A percentile compares a stretch with the other conserved stretches of the same genome.
Conservation (phyloP, 2,329 filamentous ascomycete species). For the Trichophyton benhamiae region DNA sequence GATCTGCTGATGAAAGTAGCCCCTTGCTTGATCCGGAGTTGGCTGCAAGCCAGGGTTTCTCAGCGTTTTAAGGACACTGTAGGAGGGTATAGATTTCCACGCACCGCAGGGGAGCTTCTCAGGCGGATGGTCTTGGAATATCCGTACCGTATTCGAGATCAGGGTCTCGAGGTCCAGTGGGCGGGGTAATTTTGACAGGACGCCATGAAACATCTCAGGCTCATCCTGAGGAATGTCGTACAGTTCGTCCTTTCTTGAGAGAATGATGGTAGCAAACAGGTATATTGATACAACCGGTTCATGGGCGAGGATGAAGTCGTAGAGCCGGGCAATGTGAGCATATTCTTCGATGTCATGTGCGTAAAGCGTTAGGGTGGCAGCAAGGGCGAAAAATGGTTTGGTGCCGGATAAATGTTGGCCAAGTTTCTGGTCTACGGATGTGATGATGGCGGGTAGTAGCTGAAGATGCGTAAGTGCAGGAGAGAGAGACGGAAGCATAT, state of each 20-base stretch:
- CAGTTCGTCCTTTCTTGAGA: constrained; percentile 70
- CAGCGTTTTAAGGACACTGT: constrained; percentile 78
- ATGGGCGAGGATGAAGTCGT: constrained; percentile 77
- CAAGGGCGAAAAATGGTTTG: constrained; percentile 82
- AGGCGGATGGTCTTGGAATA: constrained; percentile 60
- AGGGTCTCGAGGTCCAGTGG: constrained; percentile 69
- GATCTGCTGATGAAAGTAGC: constrained; percentile 58
- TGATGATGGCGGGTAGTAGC: constrained; percentile 71
- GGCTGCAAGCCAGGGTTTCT: constrained; percentile 44
- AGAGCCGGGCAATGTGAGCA: constrained; percentile 74
- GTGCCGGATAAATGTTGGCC: constrained; percentile 62
- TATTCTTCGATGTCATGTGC: constrained; percentile 91
- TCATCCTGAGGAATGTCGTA: constrained; percentile 71
- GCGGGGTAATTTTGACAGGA: constrained; percentile 73
- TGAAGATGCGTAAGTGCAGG: constrained; percentile 76
- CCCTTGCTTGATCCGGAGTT: constrained; percentile 52
- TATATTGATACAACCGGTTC: constrained; percentile 87
- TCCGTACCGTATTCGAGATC: constrained; percentile 50
- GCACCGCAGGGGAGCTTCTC: constrained; percentile 49
- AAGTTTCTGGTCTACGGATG: constrained; percentile 57
- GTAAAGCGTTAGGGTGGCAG: constrained; percentile 90
- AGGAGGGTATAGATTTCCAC: constrained; percentile 60
- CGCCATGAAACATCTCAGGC: constrained; percentile 82
- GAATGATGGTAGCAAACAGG: constrained; percentile 77
- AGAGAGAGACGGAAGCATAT: constrained; percentile 81